Base-by-base conservation (phyloP, 441 rosid species). In the Euphorbia schlechtendalii region DNA sequence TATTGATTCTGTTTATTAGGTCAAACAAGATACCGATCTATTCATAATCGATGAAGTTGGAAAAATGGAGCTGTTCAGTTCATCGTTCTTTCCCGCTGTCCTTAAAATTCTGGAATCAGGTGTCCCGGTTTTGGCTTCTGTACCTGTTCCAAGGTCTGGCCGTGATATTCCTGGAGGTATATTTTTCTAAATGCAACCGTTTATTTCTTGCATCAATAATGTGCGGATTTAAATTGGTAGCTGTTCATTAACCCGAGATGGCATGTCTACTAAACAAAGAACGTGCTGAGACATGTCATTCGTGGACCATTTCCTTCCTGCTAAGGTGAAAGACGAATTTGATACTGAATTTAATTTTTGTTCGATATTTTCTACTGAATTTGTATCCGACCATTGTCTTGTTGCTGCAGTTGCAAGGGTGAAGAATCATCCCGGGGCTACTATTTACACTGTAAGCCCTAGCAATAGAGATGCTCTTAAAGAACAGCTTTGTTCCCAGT, bases 21-120 rank as follows among this genome's bases (percentile, higher is more conserved):
- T n/a, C n/a, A 78, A 69, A 74, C 83, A 76, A 67, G 86, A 77
- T 61, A 78, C 88, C 0, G 71, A 77, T 77, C 86, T 86, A 72
- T 83, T 80, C 77, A 82, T 86, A 69, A 74, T 86, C 9, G 92
- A 88, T 66, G 92, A 88, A 80, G 74, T 83, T 74, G 92, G 90
- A 63, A 84, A 82, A 79, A 88, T 88, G 96, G 92, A 88, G 78
- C 53, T 88, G 73, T 84, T 30, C 62, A 81, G 96, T 69, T 81
- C 84, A 18, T 70, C 81, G 18, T 86, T 89, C 78, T 80, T 86
- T 72, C 90, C 90, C 25, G 84, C 90, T 67, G 84, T 84, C 34
- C 76, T 82, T 11, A 83, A 69, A 65, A 74, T 84, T 78, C 78
- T 84, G 60, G 83, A 82, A 61, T 84, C 86, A 55, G 76, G 76